Evolutionary conservation across 2,329 filamentous ascomycete species (phyloP).

Genomic region (Cladosporium sp.): DNA sequence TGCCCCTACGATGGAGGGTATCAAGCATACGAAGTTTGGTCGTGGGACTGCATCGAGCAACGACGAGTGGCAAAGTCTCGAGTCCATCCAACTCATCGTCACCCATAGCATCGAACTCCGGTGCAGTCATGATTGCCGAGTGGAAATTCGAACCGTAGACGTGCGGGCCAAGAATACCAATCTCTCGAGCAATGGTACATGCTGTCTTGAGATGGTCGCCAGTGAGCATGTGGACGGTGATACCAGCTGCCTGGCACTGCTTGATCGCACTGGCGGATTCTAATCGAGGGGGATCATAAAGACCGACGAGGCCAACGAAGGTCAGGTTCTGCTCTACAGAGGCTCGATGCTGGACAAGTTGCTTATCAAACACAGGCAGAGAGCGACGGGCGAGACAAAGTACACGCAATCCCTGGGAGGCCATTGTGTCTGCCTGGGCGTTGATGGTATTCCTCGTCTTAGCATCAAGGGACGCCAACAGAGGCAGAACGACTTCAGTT

Average conservation of each 20-base stretch:
- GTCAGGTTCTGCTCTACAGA: constrained; percentile 25
- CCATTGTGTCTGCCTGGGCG: constrained; percentile 27
- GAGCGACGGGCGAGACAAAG: constrained; percentile 27
- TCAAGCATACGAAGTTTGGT: constrained; percentile 47
- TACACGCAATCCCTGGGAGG: constrained; percentile 29
- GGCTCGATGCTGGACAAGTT: constrained; percentile 16
- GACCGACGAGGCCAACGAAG: constrained; percentile 29
- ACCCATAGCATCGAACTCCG: constrained; percentile 40
- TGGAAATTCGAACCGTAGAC: constrained; percentile 21
- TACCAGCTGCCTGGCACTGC: constrained; percentile 43
- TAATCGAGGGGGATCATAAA: constrained; percentile 30
- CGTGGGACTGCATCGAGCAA: constrained; percentile 43
- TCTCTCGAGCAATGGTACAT: constrained; percentile 43
- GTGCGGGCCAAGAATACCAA: constrained; percentile 37
- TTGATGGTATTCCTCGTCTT: constrained; percentile 20
- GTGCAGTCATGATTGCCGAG: constrained; percentile 40
- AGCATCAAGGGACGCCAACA: constrained; percentile 22
- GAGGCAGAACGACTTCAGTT: constrained; percentile 28
- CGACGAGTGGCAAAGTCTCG: constrained; percentile 38
- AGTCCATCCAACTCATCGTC: constrained; percentile 40
- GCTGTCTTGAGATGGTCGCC: constrained; percentile 45
- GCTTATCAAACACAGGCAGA: constrained; percentile 12
- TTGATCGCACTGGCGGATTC: constrained; percentile 36
- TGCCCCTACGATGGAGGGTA: constrained; percentile 38
- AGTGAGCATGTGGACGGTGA: constrained; percentile 47